Evolutionary conservation across 768 basidiomycete species (phyloP).

Genomic region (Rhodotorula paludigena): DNA sequence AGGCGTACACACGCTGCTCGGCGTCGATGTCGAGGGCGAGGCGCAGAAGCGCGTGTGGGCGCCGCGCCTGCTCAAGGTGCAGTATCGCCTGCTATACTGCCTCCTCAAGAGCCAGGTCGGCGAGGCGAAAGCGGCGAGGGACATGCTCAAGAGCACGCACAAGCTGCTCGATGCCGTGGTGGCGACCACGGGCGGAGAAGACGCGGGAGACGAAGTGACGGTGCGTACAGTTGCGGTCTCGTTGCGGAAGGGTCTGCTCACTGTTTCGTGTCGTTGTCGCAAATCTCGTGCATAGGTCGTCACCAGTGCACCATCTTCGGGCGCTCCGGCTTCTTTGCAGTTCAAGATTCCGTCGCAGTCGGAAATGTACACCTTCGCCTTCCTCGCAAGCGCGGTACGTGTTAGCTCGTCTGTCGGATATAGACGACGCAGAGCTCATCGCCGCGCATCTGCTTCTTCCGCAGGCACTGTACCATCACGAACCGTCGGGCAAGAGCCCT

Average conservation of each 20-base stretch:
- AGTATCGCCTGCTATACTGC: not conserved
- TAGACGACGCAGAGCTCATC: too few relatives aligned
- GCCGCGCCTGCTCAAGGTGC: slow-evolving; percentile 7
- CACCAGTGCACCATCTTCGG: not conserved
- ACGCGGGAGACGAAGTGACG: not conserved
- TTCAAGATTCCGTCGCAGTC: slow-evolving; percentile 13
- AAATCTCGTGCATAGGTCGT: slow-evolving; percentile 1
- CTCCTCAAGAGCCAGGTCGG: not conserved
- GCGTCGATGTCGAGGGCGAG: not conserved
- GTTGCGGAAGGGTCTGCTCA: too few relatives aligned
- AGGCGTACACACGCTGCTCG: not conserved
- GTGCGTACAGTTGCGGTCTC: not conserved
- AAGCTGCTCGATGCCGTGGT: slow-evolving; percentile 5
- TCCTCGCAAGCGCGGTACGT: slow-evolving; percentile 11
- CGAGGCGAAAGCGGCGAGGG: slow-evolving; percentile 12
- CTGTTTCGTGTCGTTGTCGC: too few relatives aligned
- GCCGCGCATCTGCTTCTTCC: too few relatives aligned
- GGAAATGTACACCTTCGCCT: slow-evolving; percentile 15
- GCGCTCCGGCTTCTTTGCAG: not conserved
- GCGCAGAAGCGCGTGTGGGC: not conserved
- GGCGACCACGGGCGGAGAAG: not conserved
- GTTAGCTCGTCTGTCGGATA: not conserved
- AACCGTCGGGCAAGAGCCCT: slow-evolving; percentile 17
- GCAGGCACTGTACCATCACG: too few relatives aligned
- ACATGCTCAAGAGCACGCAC: slow-evolving; percentile 16